phyloP scores from a whole-genome alignment of 495 filamentous ascomycete genomes.

The Opeltia flavorubescens region DNA sequence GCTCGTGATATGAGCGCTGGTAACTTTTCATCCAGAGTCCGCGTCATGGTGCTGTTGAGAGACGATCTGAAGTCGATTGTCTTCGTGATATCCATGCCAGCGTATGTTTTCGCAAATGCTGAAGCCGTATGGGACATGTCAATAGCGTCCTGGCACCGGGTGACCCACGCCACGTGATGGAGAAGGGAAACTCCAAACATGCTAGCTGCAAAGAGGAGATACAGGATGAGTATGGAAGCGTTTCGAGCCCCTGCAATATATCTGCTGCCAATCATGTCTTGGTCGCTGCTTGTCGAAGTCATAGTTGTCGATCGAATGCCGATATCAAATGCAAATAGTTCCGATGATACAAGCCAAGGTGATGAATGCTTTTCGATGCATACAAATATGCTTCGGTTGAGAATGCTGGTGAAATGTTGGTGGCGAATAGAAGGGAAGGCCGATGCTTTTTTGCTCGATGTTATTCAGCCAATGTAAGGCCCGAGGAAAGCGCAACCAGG shows the following conservation, averaged over 20 bases:
- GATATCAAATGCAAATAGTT: too few species aligned
- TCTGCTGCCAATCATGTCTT: background rate
- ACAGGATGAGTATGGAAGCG: background rate
- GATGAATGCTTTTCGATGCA: too few species aligned
- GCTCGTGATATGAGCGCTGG: background rate
- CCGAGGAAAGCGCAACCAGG: too few species aligned
- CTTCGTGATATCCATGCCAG: background rate
- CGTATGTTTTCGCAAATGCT: background rate
- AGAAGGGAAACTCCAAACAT: background rate
- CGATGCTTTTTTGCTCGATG: too few species aligned
- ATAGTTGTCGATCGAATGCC: too few species aligned
- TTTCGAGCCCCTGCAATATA: background rate
- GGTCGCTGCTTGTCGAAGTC: background rate
- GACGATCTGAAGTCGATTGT: background rate
- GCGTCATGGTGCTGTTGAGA: background rate
- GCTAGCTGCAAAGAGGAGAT: background rate
- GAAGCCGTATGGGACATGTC: background rate
- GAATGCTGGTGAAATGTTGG: too few species aligned
- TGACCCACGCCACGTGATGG: background rate
- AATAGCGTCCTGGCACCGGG: background rate
- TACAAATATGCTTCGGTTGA: too few species aligned
- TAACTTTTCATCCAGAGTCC: background rate
- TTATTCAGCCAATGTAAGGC: too few species aligned
- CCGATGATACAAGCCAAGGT: too few species aligned
- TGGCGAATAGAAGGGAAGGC: too few species aligned